Evolutionary conservation across 2,329 filamentous ascomycete genomes (phyloP).

Genomic region (Rutstroemia sydowiana): DNA sequence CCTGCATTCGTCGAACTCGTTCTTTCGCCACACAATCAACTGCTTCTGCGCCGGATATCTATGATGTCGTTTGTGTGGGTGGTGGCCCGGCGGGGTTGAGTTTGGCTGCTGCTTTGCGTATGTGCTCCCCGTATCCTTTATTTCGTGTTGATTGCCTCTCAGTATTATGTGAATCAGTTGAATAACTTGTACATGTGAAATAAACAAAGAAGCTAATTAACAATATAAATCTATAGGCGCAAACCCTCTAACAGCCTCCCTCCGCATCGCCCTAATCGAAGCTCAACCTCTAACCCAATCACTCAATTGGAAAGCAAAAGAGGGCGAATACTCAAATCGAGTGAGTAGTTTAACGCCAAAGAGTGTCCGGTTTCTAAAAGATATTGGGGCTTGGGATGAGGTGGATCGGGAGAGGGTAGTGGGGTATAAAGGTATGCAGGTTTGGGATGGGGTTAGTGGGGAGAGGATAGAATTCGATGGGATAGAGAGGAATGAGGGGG

Average conservation of each 20-base stretch:
- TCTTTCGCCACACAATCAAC: constrained; percentile 4
- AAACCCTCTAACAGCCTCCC: constrained; percentile 63
- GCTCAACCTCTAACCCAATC: constrained; percentile 72
- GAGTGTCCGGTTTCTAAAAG: constrained; percentile 73
- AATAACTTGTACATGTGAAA: neutral
- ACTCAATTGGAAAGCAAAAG: constrained; percentile 57
- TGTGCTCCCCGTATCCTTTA: constrained; percentile 22
- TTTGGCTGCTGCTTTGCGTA: constrained; percentile 69
- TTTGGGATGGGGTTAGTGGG: constrained; percentile 91
- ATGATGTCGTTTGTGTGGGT: constrained; percentile 31
- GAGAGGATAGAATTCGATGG: constrained; percentile 80
- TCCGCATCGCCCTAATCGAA: constrained; percentile 85
- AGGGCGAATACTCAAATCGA: constrained; percentile 77
- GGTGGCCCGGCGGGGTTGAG: constrained; percentile 60
- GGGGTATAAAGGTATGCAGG: constrained; percentile 91
- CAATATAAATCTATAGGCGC: constrained; percentile 46
- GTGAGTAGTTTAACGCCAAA: constrained; percentile 91
- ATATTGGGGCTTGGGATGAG: constrained; percentile 79
- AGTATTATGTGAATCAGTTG: no score
- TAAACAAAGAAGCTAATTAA: neutral
- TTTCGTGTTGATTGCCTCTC: neutral
- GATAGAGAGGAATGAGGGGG: constrained; percentile 25
- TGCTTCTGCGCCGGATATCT: constrained; percentile 21
- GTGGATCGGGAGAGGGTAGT: constrained; percentile 68
- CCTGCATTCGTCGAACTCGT: constrained; percentile 2